A percentile compares a stretch with the other conserved stretches of the same genome.
phyloP scores from a whole-genome alignment of 768 basidiomycete genomes.

The Boletellus ananas region DNA sequence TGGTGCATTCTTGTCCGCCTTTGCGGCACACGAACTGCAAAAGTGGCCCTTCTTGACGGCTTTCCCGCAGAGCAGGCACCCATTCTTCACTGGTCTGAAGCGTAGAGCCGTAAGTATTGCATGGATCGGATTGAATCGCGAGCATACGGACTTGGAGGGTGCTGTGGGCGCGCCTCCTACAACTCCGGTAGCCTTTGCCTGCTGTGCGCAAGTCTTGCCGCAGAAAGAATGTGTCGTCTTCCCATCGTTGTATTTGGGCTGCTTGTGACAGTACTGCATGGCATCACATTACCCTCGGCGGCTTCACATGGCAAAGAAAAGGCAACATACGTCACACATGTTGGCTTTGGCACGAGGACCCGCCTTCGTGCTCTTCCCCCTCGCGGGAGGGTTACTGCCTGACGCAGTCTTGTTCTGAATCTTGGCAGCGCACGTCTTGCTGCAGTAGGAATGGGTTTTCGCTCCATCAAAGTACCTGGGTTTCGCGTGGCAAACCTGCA shows the following conservation, averaged over 20 bases:
- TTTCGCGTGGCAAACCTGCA: conserved; percentile 50
- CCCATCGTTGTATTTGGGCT: conserved; percentile 59
- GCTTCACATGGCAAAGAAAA: neutral
- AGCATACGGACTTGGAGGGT: conserved; percentile 31
- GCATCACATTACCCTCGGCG: conserved; percentile 5
- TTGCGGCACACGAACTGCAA: conserved; percentile 54
- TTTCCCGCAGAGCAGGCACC: conserved; percentile 61
- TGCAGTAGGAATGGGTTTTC: conserved; percentile 55
- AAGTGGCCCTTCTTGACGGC: conserved; percentile 61
- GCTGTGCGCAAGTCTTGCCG: conserved; percentile 58
- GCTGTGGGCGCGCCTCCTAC: conserved; percentile 18
- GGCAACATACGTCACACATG: conserved; percentile 49
- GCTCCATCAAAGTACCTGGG: conserved; percentile 55
- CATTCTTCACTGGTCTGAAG: conserved; percentile 36
- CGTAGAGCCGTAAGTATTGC: conserved; percentile 32
- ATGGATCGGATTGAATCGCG: conserved; percentile 18
- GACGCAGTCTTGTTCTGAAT: conserved; percentile 29
- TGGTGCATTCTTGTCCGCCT: conserved; percentile 53
- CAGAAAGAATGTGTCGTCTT: conserved; percentile 59
- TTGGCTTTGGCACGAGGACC: conserved; percentile 25
- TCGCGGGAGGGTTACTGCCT: conserved; percentile 26
- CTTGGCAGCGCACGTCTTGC: conserved; percentile 56
- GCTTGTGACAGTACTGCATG: conserved; percentile 51
- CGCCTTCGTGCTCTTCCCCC: conserved; percentile 24
- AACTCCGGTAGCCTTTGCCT: conserved; percentile 33